Conservation (phyloP, 495 filamentous ascomycete species). For the Aspergillus indologenus region DNA sequence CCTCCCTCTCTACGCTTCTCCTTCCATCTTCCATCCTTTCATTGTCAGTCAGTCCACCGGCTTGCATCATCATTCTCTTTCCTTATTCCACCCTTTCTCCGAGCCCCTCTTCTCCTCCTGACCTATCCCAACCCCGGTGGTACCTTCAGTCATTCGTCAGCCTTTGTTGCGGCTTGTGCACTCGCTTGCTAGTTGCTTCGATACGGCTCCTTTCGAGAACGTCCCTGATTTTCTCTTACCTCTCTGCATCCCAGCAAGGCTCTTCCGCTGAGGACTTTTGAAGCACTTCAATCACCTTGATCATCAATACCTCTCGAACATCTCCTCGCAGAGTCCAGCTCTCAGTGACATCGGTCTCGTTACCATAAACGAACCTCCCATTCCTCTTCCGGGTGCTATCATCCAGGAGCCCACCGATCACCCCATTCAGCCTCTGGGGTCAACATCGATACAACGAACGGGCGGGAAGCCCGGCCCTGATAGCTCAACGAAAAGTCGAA, state of each 20-base stretch:
- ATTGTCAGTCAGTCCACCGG: neutral
- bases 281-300: neutral
- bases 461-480: conserved; percentile 32
- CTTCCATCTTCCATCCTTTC: neutral
- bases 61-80: neutral
- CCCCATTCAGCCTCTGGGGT: neutral
- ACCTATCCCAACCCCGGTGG: neutral
- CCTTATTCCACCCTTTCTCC: neutral
- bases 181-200: neutral
- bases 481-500: conserved; percentile 1
- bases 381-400: conserved; percentile 2
- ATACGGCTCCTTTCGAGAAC: neutral
- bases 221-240: neutral
- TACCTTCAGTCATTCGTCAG: neutral
- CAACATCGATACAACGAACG: conserved; percentile 22
- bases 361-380: neutral
- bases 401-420: neutral
- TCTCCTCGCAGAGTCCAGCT: neutral
- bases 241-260: neutral
- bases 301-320: neutral
- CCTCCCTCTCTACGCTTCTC: conserved; percentile 1
- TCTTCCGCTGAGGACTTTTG: neutral
- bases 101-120: conserved; percentile 8
- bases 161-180: conserved; percentile 5
- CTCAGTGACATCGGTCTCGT: neutral